Evolutionary conservation across 78 protist species (phyloP).

Genomic region (Dictyostelium discoideum): dicty_2.7 NC_007088.5:4865501-4866000

Average conservation of each 20-base stretch:
- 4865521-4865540: not conserved
- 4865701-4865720: slow-evolving; percentile 80
- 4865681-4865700: slow-evolving; percentile 84
- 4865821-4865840: slow-evolving; percentile 80
- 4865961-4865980: slow-evolving; percentile 67
- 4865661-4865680: slow-evolving; percentile 51
- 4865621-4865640: slow-evolving; percentile 23
- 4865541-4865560: not conserved
- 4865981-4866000: slow-evolving; percentile 82
- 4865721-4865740: slow-evolving; percentile 76
- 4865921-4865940: slow-evolving; percentile 89
- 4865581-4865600: slow-evolving; percentile 19
- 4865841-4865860: slow-evolving; percentile 63
- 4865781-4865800: slow-evolving; percentile 89
- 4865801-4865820: slow-evolving; percentile 70
- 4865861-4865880: slow-evolving; percentile 66
- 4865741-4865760: slow-evolving; percentile 86
- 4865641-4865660: slow-evolving; percentile 13
- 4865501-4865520: not conserved
- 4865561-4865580: not conserved
- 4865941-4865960: slow-evolving; percentile 81
- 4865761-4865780: slow-evolving; percentile 92
- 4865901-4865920: slow-evolving; percentile 90
- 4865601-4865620: not conserved
- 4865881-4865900: slow-evolving; percentile 77